Conservation (phyloP, 1,139 yeast species). For the Yamadazyma epiphylla region DNA sequence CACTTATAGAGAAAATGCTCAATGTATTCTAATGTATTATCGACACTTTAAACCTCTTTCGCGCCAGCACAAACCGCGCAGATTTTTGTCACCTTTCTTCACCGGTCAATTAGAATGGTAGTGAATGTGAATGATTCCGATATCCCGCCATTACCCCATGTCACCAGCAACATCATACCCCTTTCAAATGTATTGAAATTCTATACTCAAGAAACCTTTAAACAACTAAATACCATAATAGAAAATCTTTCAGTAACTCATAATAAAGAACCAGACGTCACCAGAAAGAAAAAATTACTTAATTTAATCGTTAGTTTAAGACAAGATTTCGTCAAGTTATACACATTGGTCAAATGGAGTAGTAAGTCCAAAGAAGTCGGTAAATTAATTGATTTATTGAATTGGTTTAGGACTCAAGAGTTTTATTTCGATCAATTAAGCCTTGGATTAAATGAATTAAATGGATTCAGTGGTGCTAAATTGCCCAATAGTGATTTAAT, state of each 20-base stretch:
- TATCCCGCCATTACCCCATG: constrained; percentile 64
- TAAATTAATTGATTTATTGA: constrained; percentile 74
- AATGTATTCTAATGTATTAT: no score
- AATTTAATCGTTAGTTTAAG: constrained; percentile 67
- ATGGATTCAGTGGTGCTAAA: constrained; percentile 77
- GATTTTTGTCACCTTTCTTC: no score
- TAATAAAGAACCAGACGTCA: constrained; percentile 48
- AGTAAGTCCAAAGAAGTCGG: constrained; percentile 66
- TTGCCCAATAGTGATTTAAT: constrained; percentile 84
- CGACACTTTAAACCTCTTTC: no score
- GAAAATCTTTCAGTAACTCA: constrained; percentile 49
- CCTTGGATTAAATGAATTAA: constrained; percentile 51
- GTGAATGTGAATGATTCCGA: no score
- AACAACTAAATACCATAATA: constrained; percentile 58
- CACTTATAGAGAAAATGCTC: no score
- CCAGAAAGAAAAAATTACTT: constrained; percentile 64
- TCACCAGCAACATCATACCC: constrained; percentile 67
- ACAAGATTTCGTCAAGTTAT: constrained; percentile 77
- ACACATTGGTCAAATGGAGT: constrained; percentile 87
- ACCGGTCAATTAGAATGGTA: no score
- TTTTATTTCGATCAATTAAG: constrained; percentile 61
- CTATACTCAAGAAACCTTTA: constrained; percentile 60
- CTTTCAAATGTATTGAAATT: constrained; percentile 55
- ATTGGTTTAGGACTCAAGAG: constrained; percentile 78
- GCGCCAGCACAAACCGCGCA: no score